A percentile compares a stretch with the other conserved stretches of the same genome.
Evolutionary conservation across 2,329 filamentous ascomycete species (phyloP).

Genomic region (Curvularia lunata): DNA sequence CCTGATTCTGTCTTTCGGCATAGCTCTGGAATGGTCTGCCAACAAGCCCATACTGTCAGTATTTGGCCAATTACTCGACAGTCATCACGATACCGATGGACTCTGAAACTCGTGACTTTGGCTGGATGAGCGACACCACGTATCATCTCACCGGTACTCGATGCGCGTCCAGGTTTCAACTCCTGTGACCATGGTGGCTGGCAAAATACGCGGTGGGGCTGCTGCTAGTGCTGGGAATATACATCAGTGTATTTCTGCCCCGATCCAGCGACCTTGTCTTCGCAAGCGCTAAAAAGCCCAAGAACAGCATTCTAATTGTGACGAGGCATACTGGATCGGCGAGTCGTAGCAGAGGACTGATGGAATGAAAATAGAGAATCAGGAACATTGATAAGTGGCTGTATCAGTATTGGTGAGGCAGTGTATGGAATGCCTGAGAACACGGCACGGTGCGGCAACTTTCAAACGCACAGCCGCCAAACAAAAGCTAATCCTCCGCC

Average conservation of each 20-base stretch:
- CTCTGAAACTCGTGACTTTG: background rate
- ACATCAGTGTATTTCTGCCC: background rate
- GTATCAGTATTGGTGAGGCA: conserved; percentile 6
- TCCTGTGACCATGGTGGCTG: too few species aligned
- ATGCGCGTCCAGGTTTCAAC: background rate
- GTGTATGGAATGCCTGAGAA: conserved; percentile 4
- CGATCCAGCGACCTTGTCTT: background rate
- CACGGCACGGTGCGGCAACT: conserved; percentile 7
- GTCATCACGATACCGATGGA: background rate
- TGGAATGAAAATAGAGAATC: background rate
- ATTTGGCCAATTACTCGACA: background rate
- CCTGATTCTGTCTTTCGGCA: conserved; percentile 3
- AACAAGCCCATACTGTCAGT: background rate
- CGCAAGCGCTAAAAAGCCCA: background rate
- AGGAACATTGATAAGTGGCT: background rate
- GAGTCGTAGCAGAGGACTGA: background rate
- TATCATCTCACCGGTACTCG: background rate
- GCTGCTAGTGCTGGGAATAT: background rate
- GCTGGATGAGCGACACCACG: conserved; percentile 3
- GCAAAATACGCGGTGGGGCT: background rate
- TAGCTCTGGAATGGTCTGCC: background rate
- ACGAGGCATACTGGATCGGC: conserved; percentile 4
- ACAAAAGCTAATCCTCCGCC: background rate
- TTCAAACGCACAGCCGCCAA: conserved; percentile 3
- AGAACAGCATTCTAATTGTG: background rate